Evolutionary conservation across 2,329 filamentous ascomycete species (phyloP).

Genomic region (Epichloe hybrida): DNA sequence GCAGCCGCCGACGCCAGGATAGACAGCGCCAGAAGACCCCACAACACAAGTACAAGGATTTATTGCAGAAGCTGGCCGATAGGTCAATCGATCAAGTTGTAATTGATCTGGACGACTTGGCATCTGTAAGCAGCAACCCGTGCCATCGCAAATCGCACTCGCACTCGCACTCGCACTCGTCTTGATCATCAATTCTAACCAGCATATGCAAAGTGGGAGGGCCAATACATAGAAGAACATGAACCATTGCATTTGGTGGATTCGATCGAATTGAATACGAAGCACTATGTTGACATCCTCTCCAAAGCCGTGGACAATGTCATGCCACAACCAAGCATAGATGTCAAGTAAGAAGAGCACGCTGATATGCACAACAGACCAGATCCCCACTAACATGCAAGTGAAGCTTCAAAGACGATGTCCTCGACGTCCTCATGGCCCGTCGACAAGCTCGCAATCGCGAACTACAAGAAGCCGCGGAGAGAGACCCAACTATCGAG

Average conservation of each 20-base stretch:
- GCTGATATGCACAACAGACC: not conserved
- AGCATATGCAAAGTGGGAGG: slow-evolving; percentile 53
- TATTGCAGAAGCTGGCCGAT: slow-evolving; percentile 79
- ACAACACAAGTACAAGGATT: slow-evolving; percentile 76
- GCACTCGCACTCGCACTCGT: too few relatives aligned
- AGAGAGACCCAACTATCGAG: slow-evolving; percentile 50
- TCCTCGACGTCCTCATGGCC: slow-evolving; percentile 91
- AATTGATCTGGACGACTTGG: slow-evolving; percentile 82
- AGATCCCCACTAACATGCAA: not conserved
- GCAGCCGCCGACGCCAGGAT: slow-evolving; percentile 34
- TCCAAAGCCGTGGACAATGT: slow-evolving; percentile 78
- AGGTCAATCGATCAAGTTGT: slow-evolving; percentile 62
- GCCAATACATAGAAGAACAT: slow-evolving; percentile 50
- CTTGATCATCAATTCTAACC: not conserved
- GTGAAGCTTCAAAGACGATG: slow-evolving; percentile 83
- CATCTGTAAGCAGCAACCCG: slow-evolving; percentile 38
- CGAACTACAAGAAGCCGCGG: slow-evolving; percentile 53
- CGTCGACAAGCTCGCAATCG: slow-evolving; percentile 80
- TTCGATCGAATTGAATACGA: slow-evolving; percentile 80
- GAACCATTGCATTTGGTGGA: slow-evolving; percentile 57
- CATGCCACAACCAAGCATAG: slow-evolving; percentile 64
- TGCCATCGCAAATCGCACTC: not conserved
- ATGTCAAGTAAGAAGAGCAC: slow-evolving; percentile 50
- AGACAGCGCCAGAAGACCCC: slow-evolving; percentile 38
- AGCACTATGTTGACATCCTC: slow-evolving; percentile 88